phyloP scores from a whole-genome alignment of 192 early-diverging fungal species.

The Neocallimastix lanati region DNA sequence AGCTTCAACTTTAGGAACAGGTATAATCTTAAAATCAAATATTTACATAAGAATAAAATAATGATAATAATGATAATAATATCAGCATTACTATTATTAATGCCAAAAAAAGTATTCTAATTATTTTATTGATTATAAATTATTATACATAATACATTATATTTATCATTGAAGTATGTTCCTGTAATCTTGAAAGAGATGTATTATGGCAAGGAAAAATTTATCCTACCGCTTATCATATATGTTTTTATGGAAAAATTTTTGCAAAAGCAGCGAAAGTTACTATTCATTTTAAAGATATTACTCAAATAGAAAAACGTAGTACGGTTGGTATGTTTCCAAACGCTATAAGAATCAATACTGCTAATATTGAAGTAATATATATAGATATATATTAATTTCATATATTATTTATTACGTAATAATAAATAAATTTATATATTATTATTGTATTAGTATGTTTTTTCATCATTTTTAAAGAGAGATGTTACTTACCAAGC shows the following conservation, averaged over 20 bases:
- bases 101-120: too few relatives aligned
- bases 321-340: conserved; percentile 30
- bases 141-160: too few relatives aligned
- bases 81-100: too few relatives aligned
- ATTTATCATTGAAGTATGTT: background rate
- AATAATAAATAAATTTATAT: too few relatives aligned
- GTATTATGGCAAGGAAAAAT: conserved; percentile 35
- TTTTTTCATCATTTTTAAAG: background rate
- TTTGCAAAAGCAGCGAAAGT: conserved; percentile 24
- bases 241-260: conserved; percentile 32
- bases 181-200: conserved; percentile 31
- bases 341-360: conserved; percentile 20
- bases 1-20: background rate
- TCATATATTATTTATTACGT: too few relatives aligned
- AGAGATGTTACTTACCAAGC: background rate
- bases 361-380: background rate
- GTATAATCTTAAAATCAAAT: too few relatives aligned
- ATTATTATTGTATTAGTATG: too few relatives aligned
- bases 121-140: too few relatives aligned
- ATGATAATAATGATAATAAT: too few relatives aligned
- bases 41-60: too few relatives aligned
- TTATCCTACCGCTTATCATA: conserved; percentile 19
- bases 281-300: conserved; percentile 18
- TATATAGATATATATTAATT: background rate
- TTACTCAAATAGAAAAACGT: conserved; percentile 24